Evolutionary conservation across 1,284 basidiomycete genomes (phyloP).

Genomic region (Tetrapyrgos nigripes): DNA sequence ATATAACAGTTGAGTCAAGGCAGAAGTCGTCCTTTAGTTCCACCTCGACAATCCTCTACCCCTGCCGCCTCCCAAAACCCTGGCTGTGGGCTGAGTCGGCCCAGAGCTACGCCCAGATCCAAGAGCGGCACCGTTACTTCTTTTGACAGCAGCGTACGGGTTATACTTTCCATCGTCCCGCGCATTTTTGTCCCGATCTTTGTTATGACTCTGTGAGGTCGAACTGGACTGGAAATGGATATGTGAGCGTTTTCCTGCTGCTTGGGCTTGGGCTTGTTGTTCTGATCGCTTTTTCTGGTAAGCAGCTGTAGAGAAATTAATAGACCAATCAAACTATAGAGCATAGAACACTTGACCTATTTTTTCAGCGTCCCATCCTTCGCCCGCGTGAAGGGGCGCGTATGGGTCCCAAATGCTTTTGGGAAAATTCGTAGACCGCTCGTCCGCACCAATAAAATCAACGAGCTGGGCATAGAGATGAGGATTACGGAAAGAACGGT

Average conservation of each 20-base stretch:
- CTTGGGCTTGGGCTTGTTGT: conserved; percentile 33
- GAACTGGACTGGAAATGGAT: conserved; percentile 34
- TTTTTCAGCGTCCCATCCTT: conserved; percentile 66
- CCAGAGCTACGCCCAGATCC: not conserved
- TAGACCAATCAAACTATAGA: conserved; percentile 31
- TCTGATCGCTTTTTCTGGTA: conserved; percentile 52
- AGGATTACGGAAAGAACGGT: conserved; percentile 92
- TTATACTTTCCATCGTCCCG: conserved; percentile 10
- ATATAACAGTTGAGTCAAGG: no score
- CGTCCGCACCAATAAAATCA: conserved; percentile 89
- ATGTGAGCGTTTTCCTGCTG: conserved; percentile 32
- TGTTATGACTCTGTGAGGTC: not conserved
- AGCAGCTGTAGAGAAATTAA: conserved; percentile 40
- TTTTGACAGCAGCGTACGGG: conserved; percentile 3
- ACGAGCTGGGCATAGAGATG: conserved; percentile 94
- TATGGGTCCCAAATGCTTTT: conserved; percentile 69
- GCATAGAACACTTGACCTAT: conserved; percentile 60
- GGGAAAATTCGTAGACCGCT: conserved; percentile 84
- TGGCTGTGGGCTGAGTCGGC: not conserved
- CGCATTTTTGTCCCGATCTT: conserved; percentile 8
- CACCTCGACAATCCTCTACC: not conserved
- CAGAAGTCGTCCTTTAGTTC: no score
- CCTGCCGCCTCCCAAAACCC: not conserved
- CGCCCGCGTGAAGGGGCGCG: conserved; percentile 54
- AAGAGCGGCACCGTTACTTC: not conserved